Evolutionary conservation across 148 eudicot genomes (phyloP).

Genomic region (Cornus suecica): DNA sequence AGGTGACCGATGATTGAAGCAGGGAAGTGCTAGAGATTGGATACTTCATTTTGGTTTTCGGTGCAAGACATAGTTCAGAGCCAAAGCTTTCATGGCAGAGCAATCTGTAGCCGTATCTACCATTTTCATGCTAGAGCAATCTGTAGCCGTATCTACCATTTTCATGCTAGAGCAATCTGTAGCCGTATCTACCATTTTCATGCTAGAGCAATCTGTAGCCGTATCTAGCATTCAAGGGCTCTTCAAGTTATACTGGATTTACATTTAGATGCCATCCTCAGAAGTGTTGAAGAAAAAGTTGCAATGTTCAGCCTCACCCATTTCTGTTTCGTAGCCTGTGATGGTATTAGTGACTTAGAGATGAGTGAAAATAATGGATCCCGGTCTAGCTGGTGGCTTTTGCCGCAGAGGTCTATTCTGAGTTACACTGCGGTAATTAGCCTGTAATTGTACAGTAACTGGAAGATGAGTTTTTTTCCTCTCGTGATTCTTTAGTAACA

Average conservation of each 20-base stretch:
- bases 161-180: background rate
- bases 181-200: background rate
- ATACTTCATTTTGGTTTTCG: slow-evolving; percentile 5
- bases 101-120: background rate
- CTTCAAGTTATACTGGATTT: background rate
- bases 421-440: background rate
- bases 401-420: background rate
- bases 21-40: slow-evolving; percentile 33
- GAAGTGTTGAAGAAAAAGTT: background rate
- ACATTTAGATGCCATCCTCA: background rate
- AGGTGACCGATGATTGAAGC: slow-evolving; percentile 11
- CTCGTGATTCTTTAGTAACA: background rate
- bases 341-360: background rate
- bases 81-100: background rate
- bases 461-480: background rate
- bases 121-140: background rate
- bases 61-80: background rate
- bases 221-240: background rate
- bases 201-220: background rate
- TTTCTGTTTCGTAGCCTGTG: background rate
- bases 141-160: background rate
- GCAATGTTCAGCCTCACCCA: background rate
- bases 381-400: background rate
- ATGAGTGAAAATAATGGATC: background rate
- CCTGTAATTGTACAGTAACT: slow-evolving; percentile 2